Evolutionary conservation across 139 green algal species (phyloP).

Genomic region (Micractinium sp.): DNA sequence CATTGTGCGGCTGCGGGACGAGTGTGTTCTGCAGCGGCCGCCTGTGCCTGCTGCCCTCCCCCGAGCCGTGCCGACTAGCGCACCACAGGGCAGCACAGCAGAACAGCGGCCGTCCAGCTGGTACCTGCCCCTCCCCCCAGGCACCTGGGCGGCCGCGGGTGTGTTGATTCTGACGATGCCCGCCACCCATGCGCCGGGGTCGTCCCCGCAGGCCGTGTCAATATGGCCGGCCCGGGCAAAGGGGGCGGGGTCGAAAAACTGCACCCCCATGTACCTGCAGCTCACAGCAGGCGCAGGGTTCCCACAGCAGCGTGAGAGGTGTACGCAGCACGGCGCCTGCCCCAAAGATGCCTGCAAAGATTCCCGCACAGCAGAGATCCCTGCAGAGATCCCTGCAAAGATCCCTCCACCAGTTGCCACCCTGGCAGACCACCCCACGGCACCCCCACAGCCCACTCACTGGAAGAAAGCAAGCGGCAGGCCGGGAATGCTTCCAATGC

Average conservation of each 20-base stretch:
- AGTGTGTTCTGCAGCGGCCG: too few species aligned
- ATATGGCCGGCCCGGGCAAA: neutral
- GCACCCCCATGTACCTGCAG: neutral
- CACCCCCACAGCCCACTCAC: neutral
- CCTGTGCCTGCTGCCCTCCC: too few species aligned
- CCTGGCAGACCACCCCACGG: too few species aligned
- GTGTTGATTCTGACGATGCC: slow-evolving; percentile 12
- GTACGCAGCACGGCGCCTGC: too few species aligned
- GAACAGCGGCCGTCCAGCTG: too few species aligned
- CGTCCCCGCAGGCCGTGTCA: neutral
- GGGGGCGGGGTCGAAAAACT: neutral
- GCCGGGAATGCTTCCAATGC: neutral
- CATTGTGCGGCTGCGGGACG: too few species aligned
- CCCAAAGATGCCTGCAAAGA: neutral
- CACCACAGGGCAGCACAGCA: too few species aligned
- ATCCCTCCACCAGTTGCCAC: too few species aligned
- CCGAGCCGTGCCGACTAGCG: too few species aligned
- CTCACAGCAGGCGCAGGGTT: neutral
- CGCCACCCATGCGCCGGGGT: neutral
- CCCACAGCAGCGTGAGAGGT: too few species aligned
- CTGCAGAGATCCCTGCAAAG: too few species aligned
- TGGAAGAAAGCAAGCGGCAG: neutral
- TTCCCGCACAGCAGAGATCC: neutral
- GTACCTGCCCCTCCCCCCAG: too few species aligned
- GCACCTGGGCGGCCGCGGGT: neutral